phyloP scores from a whole-genome alignment of 1,139 yeast genomes.

The Yamadazyma conglobata region DNA sequence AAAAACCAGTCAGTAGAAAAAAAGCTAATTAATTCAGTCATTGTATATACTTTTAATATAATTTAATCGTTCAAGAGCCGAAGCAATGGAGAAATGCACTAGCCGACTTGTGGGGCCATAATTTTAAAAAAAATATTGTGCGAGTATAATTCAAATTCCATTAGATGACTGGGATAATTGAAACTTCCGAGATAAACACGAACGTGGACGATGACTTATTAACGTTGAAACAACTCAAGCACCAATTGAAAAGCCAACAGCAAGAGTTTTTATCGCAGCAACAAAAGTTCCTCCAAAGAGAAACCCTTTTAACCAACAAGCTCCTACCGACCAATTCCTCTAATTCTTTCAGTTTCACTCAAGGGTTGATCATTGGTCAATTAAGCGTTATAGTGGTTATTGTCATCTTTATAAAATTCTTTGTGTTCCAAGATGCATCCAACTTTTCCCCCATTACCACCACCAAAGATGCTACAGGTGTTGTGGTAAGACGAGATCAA shows the following conservation, averaged over 20 bases:
- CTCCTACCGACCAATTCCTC: slow-evolving; percentile 7
- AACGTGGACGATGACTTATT: slow-evolving; percentile 5
- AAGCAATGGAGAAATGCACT: no score
- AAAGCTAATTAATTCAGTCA: not conserved
- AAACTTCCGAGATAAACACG: slow-evolving; percentile 2
- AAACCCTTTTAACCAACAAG: slow-evolving; percentile 7
- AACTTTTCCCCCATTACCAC: slow-evolving; percentile 31
- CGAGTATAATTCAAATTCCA: not conserved
- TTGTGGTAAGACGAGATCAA: slow-evolving; percentile 35
- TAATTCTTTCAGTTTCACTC: slow-evolving; percentile 63
- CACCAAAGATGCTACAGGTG: slow-evolving; percentile 34
- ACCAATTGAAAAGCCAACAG: slow-evolving; percentile 31
- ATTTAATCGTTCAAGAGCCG: not conserved
- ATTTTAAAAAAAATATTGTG: no score
- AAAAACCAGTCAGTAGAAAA: slow-evolving; percentile 17
- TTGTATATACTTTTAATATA: slow-evolving; percentile 1
- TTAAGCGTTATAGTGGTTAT: slow-evolving; percentile 75
- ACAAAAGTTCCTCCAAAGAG: slow-evolving; percentile 22
- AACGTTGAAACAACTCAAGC: slow-evolving; percentile 24
- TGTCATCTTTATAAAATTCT: slow-evolving; percentile 75
- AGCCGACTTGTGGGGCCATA: no score
- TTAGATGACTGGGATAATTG: not conserved
- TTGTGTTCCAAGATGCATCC: slow-evolving; percentile 77
- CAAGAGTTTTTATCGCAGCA: slow-evolving; percentile 31
- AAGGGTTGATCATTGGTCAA: slow-evolving; percentile 81